Evolutionary conservation across 495 filamentous ascomycete genomes (phyloP).

Genomic region (Talaromyces wortmannii): DNA sequence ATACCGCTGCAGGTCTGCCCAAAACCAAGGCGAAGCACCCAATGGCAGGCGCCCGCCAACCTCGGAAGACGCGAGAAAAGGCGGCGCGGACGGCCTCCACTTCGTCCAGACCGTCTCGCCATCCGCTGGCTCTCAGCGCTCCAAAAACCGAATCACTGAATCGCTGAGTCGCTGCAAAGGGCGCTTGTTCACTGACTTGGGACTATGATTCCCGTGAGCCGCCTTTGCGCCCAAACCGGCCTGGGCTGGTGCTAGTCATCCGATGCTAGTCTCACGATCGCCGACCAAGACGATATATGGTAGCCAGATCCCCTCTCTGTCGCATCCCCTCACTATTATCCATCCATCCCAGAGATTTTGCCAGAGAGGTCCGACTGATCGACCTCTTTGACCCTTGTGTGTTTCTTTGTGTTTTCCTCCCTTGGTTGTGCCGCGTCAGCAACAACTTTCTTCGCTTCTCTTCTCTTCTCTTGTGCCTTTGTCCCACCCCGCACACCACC

Average conservation of each 20-base stretch:
- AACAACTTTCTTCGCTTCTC: not conserved
- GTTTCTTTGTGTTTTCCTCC: not conserved
- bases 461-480: not conserved
- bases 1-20: constrained; percentile 38
- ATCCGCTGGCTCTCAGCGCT: not conserved
- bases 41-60: constrained; percentile 25
- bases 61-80: constrained; percentile 24
- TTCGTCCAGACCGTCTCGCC: too few relatives aligned
- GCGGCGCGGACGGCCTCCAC: not conserved
- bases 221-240: not conserved
- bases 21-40: constrained; percentile 36
- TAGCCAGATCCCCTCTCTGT: not conserved
- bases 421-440: not conserved
- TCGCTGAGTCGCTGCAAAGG: not conserved
- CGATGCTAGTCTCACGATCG: not conserved
- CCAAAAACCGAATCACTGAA: not conserved
- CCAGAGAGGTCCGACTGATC: too few relatives aligned
- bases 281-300: not conserved
- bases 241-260: not conserved
- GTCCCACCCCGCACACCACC: constrained; percentile 8
- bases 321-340: constrained; percentile 14
- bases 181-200: too few relatives aligned
- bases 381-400: not conserved
- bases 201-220: not conserved
- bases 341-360: not conserved